Percentiles rank a stretch among this genome's conserved stretches.
These are phyloP conservation scores for Thielaviopsis punctulata DNA, from an alignment of 2,329 filamentous ascomycete genomes.

Conservation along the genomic window DNA sequence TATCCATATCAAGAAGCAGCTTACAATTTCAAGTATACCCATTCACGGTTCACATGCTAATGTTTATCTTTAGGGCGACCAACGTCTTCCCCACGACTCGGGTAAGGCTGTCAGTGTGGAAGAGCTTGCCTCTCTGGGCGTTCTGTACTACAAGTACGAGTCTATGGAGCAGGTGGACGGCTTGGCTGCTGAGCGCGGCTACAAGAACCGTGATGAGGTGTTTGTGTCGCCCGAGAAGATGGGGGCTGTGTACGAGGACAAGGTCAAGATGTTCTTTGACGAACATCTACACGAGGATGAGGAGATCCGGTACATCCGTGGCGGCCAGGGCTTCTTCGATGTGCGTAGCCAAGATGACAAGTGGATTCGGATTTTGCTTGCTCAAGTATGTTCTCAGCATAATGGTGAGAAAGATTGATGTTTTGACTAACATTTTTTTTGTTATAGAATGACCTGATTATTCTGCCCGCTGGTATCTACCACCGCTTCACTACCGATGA, in stretches of 20 bases:
- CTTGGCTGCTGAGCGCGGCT: conserved; percentile 58
- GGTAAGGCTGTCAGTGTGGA: conserved; percentile 47
- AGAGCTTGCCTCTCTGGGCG: conserved; percentile 58
- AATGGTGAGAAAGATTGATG: background rate
- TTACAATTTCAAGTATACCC: background rate
- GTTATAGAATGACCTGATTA: conserved; percentile 58
- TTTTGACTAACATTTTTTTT: background rate
- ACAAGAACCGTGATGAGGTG: conserved; percentile 92
- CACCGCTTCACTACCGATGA: conserved; percentile 93
- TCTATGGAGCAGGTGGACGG: conserved; percentile 50
- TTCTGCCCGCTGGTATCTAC: conserved; percentile 88
- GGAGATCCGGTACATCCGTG: conserved; percentile 89
- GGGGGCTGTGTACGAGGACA: conserved; percentile 77
- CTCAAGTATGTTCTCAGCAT: conserved; percentile 39
- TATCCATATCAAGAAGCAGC: too few relatives aligned
- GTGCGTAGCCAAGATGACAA: conserved; percentile 66
- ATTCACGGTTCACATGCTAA: conserved; percentile 6
- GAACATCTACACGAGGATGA: conserved; percentile 98
- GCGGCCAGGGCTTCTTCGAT: conserved; percentile 83
- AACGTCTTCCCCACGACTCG: conserved; percentile 79
- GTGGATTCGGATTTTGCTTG: conserved; percentile 75
- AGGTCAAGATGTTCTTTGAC: conserved; percentile 83
- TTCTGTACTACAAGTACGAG: conserved; percentile 57
- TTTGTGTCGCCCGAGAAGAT: conserved; percentile 72
- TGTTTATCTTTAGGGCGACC: conserved; percentile 53